phyloP scores from a whole-genome alignment of 139 green algal species.

The Coelastrella sp. region DNA sequence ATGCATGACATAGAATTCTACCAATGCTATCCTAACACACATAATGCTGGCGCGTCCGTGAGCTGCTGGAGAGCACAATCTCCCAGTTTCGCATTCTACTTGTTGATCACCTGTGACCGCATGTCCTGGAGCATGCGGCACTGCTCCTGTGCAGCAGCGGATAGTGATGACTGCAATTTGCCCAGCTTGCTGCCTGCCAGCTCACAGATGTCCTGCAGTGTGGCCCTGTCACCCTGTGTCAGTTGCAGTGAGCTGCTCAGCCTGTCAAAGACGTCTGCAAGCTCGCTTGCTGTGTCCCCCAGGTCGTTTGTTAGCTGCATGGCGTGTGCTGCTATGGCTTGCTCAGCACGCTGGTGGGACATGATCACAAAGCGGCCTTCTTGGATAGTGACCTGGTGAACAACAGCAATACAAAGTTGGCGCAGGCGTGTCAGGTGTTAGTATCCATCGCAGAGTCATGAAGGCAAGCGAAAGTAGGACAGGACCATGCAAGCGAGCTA shows the following conservation, averaged over 20 bases:
- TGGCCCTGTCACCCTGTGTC: slow-evolving; percentile 44
- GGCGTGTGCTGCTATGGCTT: slow-evolving; percentile 67
- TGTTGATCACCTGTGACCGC: not conserved
- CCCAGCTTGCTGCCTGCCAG: slow-evolving; percentile 31
- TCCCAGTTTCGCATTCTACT: not conserved
- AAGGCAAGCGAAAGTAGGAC: too few relatives aligned
- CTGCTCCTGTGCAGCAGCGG: slow-evolving; percentile 11
- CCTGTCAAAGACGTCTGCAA: slow-evolving; percentile 53
- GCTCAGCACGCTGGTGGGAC: slow-evolving; percentile 69
- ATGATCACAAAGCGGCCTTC: slow-evolving; percentile 78
- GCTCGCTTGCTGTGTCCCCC: slow-evolving; percentile 41
- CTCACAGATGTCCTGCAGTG: slow-evolving; percentile 37
- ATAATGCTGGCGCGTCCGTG: too few relatives aligned
- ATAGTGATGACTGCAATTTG: not conserved
- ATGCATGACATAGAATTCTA: too few relatives aligned
- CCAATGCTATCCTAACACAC: too few relatives aligned
- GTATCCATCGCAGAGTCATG: too few relatives aligned
- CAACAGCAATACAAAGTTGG: not conserved
- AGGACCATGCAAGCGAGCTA: too few relatives aligned
- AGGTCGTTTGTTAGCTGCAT: slow-evolving; percentile 64
- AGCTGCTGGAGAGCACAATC: not conserved
- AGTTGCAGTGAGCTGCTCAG: slow-evolving; percentile 50
- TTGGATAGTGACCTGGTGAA: slow-evolving; percentile 52
- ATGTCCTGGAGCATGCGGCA: slow-evolving; percentile 35
- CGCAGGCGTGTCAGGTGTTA: too few relatives aligned